Base-by-base conservation (phyloP, 306 rosid species). In the Leucaena leucocephala region DNA sequence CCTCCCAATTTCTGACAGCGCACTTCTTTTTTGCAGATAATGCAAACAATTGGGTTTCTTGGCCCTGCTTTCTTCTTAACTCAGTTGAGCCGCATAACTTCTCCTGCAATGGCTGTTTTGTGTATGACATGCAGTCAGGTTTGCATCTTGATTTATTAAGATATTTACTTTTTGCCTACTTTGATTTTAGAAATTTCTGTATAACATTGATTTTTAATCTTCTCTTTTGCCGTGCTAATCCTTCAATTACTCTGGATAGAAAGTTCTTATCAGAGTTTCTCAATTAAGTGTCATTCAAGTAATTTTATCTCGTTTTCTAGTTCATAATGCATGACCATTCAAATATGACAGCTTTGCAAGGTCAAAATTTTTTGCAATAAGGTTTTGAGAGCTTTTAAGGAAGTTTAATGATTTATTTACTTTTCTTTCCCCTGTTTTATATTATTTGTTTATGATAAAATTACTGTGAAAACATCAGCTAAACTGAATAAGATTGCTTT, bases 101-200 rank as follows among this genome's bases (percentile, higher is more conserved):
- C 99, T 88, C 99, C 99, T 34, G 83, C 65, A 17, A 88, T 93
- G 94, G 99, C 99, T 72, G 97, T 96, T 83, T 63, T 93, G 77
- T 96, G 99, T 77, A 96, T 91, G 98, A 91, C 98, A 8, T 93
- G 99, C 88, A 96, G 99, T 68, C 99, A 93, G 99, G 99, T 96
- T 67, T 75, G 84, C 69, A 54, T 79, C 75, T 80, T 72, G 44
- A 76, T 68, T 39, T 33, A n/a, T 57, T 64, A 1, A 3, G 33
- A 8, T 65, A 39, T 33, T 42, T 39, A 10, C 55, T 39, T 46
- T 58, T 81, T 71, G 79, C 59, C 55, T 8, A 36, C 55, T 79
- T 17, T 64, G 76, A 81, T 61, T 49, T 27, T 21, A 12, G 59
- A 57, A 71, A 34, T 54, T 38, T 81, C 61, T 65, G 15, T 7